Conservation (phyloP, 257 asterid species). For the Gardenia jasminoides region DNA sequence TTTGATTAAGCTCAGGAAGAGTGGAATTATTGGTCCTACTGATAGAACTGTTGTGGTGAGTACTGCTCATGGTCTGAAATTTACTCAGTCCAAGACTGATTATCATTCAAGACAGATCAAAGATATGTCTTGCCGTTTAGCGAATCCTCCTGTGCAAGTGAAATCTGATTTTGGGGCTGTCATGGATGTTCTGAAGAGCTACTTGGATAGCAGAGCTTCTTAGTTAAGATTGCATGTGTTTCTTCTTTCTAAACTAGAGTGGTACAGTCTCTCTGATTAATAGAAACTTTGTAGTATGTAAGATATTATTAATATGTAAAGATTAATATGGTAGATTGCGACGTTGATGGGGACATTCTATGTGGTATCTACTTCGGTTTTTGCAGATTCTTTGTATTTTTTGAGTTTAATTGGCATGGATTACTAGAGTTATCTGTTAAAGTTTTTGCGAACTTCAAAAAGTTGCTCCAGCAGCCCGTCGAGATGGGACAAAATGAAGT, state of each 20-base stretch:
- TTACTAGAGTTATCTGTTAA: too few species aligned
- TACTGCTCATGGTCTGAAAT: constrained; percentile 62
- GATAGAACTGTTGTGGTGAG: constrained; percentile 61
- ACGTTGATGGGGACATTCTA: too few species aligned
- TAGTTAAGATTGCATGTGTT: not conserved
- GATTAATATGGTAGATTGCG: not conserved
- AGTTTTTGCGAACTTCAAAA: too few species aligned
- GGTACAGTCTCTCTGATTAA: not conserved
- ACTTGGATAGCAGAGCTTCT: constrained; percentile 6
- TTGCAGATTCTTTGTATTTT: too few species aligned
- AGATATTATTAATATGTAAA: not conserved
- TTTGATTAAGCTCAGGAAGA: constrained; percentile 42
- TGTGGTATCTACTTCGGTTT: too few species aligned
- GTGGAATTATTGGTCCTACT: constrained; percentile 40
- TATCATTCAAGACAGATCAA: constrained; percentile 42
- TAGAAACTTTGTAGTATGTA: not conserved
- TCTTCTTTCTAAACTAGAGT: not conserved
- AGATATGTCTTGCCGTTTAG: constrained; percentile 37
- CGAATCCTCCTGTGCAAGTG: constrained; percentile 50
- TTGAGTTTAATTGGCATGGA: too few species aligned
- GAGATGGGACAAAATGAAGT: too few species aligned
- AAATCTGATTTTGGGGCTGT: constrained; percentile 47
- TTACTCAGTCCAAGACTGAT: constrained; percentile 54
- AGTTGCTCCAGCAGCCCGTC: too few species aligned
- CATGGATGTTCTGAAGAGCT: constrained; percentile 47